These are phyloP conservation scores for Xerocomus minutiporus DNA, from an alignment of 1,284 basidiomycete genomes.

Conservation along the genomic window DNA sequence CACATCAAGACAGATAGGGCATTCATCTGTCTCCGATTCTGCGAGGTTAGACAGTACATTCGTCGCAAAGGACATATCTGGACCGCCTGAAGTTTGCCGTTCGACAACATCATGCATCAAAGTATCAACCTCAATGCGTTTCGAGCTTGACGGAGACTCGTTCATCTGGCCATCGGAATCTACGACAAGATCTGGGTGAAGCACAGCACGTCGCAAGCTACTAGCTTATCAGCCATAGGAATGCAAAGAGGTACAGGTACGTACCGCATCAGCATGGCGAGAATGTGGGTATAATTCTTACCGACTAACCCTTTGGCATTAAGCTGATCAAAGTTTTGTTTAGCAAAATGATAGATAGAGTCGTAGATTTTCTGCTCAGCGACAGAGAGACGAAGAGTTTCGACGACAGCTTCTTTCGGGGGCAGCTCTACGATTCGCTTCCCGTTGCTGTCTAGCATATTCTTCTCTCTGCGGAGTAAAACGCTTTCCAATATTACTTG, in stretches of 20 bases:
- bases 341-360: constrained; percentile 64
- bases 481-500: constrained; percentile 89
- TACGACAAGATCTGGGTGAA: constrained; percentile 77
- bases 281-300: constrained; percentile 85
- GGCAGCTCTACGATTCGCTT: constrained; percentile 88
- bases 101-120: constrained; percentile 60
- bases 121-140: constrained; percentile 54
- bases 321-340: constrained; percentile 69
- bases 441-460: constrained; percentile 86
- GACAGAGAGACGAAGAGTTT: constrained; percentile 71
- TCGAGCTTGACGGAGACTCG: constrained; percentile 32
- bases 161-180: constrained; percentile 42
- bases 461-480: constrained; percentile 91
- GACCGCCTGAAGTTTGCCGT: constrained; percentile 31
- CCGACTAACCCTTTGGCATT: constrained; percentile 73
- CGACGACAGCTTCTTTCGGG: constrained; percentile 69
- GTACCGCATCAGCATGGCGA: constrained; percentile 88
- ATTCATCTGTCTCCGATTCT: constrained; percentile 54
- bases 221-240: constrained; percentile 4
- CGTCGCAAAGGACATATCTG: constrained; percentile 54
- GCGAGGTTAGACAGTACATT: constrained; percentile 56
- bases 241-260: not conserved
- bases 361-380: constrained; percentile 81
- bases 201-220: constrained; percentile 80
- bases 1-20: constrained; percentile 77